Base-by-base conservation (phyloP, 768 basidiomycete genomes). In the Suillus lakei region DNA sequence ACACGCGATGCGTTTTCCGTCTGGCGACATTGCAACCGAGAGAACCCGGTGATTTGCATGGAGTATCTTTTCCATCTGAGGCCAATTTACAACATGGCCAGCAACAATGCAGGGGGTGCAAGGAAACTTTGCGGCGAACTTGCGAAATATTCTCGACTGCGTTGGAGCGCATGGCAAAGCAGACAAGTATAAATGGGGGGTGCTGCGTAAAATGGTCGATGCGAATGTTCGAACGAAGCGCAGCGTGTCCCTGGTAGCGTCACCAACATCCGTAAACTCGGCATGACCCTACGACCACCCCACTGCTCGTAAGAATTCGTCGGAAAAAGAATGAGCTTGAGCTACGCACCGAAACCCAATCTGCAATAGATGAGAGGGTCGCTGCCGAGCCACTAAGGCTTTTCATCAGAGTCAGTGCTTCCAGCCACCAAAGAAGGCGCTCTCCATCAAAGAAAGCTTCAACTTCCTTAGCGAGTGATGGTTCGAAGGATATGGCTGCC, bases 131-230 rank as follows among this genome's bases (percentile, higher is more conserved):
- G 46, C 18, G 4, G 64, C 64, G 69, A 70, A 76, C 73, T 43
- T 72, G 2, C 4, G 5, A 2, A n/a, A 59, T 12, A 63, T 23
- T 8, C 0, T 32, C 66, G 23, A 81, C 78, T 64, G 43, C 12
- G 21, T 28, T 41, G 73, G 73, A 23, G 68, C 56, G 56, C 74
- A 74, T 13, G 73, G 71, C 6, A 75, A 36, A 3, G 67, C 73
- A 18, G 73, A 74, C 15, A 74, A 9, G 64, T 74, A 74, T 15
- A 74, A 65, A 44, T 74, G 73, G 1, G 73, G 73, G 4, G 64
- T 66, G 66, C 68, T 71, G 30, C 69, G 64, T 23, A 61, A 16
- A 6, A 73, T 70, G 2, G 63, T 38, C n/a, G 9, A 5, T 4
- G 16, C 53, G 32, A 73, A 74, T 1, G 51, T 46, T n/a, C 53